phyloP scores from a whole-genome alignment of 2,329 filamentous ascomycete species.

The Talaromyces pinophilus region DNA sequence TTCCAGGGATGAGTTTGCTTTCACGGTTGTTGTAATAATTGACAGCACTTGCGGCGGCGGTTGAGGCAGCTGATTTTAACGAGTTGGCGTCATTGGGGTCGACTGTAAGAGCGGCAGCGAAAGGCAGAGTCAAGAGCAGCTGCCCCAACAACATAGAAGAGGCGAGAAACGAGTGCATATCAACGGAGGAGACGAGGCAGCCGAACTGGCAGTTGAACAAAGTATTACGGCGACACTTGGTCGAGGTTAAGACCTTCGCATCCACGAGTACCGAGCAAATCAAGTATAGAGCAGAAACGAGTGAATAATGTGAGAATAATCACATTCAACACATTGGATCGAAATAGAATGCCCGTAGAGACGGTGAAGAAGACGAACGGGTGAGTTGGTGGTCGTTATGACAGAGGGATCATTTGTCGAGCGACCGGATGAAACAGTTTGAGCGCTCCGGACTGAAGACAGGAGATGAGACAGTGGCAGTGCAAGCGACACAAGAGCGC shows the following conservation, averaged over 20 bases:
- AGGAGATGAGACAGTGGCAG: constrained; percentile 1
- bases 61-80: constrained; percentile 39
- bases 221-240: neutral
- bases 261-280: neutral
- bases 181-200: neutral
- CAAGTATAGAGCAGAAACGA: neutral
- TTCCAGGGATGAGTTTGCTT: constrained; percentile 46
- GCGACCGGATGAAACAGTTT: neutral
- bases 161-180: constrained; percentile 19
- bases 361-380: neutral
- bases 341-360: neutral
- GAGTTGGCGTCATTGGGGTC: constrained; percentile 33
- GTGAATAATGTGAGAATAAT: neutral
- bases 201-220: neutral
- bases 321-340: constrained; percentile 2
- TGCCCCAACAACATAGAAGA: constrained; percentile 1
- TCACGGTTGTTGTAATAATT: constrained; percentile 40
- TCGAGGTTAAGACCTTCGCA: neutral
- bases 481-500: neutral
- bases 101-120: constrained; percentile 23
- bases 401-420: neutral
- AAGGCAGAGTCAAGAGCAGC: constrained; percentile 12
- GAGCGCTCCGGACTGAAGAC: neutral
- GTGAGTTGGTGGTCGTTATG: neutral
- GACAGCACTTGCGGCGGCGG: constrained; percentile 44